Evolutionary conservation across 345 rosid species (phyloP).

Genomic region (Rubroshorea leprosula): DNA sequence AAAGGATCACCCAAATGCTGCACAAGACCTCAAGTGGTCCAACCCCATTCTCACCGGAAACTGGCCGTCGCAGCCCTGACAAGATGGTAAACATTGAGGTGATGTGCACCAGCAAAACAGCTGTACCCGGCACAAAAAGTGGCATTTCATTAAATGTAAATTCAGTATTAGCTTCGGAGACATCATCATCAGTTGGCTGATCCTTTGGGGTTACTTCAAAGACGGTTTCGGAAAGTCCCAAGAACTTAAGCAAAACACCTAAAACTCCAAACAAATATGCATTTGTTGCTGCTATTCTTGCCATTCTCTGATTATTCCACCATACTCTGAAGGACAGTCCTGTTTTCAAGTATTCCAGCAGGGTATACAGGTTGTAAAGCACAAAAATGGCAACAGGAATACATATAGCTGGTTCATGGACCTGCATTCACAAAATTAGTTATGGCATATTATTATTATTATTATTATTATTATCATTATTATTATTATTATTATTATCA

Average conservation of each 20-base stretch:
- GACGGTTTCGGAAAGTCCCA: slow-evolving; percentile 39
- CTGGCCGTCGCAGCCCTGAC: slow-evolving; percentile 3
- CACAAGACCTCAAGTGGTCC: slow-evolving; percentile 33
- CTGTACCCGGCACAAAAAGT: slow-evolving; percentile 42
- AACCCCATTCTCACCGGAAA: neutral
- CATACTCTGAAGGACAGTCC: slow-evolving; percentile 32
- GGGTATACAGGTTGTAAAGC: slow-evolving; percentile 19
- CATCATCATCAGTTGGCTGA: slow-evolving; percentile 12
- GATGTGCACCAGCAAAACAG: slow-evolving; percentile 41
- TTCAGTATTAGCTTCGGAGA: slow-evolving; percentile 5
- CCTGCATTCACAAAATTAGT: slow-evolving; percentile 21
- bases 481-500: too few relatives aligned
- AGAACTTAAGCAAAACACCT: slow-evolving; percentile 28
- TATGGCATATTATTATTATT: too few relatives aligned
- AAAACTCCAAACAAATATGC: slow-evolving; percentile 39
- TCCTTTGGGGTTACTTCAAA: slow-evolving; percentile 48
- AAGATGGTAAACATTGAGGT: slow-evolving; percentile 5
- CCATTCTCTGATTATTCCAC: slow-evolving; percentile 36
- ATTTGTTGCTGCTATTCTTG: slow-evolving; percentile 21
- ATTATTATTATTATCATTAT: too few relatives aligned
- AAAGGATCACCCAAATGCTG: slow-evolving; percentile 27
- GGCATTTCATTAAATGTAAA: slow-evolving; percentile 42
- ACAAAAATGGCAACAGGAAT: slow-evolving; percentile 17
- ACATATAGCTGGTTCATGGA: slow-evolving; percentile 24
- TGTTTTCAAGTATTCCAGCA: slow-evolving; percentile 22